Conservation (phyloP, 2,329 filamentous ascomycete genomes). For the Colletotrichum sansevieriae region DNA sequence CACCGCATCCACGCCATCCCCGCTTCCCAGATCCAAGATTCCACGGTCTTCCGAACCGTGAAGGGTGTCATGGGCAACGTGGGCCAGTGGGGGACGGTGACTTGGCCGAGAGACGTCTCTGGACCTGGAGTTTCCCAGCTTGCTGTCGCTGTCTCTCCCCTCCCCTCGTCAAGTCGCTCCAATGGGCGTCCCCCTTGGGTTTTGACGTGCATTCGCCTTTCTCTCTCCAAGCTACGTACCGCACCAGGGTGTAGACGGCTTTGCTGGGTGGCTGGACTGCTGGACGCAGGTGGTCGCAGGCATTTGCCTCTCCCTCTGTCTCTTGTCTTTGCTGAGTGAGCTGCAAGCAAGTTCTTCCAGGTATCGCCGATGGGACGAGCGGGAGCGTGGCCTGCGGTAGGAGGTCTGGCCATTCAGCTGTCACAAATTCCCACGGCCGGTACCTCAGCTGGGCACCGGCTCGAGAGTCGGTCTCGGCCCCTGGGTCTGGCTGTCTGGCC, state of each 20-base stretch:
- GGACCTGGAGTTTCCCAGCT: slow-evolving; percentile 17
- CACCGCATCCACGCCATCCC: slow-evolving; percentile 20
- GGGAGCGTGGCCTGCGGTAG: too few relatives aligned
- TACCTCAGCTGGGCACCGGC: not conserved
- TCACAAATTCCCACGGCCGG: not conserved
- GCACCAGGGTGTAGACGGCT: slow-evolving; percentile 31
- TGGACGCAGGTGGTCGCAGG: slow-evolving; percentile 15
- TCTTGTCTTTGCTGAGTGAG: slow-evolving; percentile 25
- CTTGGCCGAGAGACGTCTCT: slow-evolving; percentile 18
- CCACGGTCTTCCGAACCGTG: slow-evolving; percentile 33
- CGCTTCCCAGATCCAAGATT: slow-evolving; percentile 39
- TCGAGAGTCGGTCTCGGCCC: not conserved
- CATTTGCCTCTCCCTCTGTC: slow-evolving; percentile 6
- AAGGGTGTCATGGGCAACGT: slow-evolving; percentile 35
- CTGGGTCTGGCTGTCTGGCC: slow-evolving; percentile 8
- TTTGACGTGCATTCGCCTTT: slow-evolving; percentile 37
- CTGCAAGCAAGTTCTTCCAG: slow-evolving; percentile 17
- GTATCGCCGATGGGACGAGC: too few relatives aligned
- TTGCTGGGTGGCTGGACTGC: slow-evolving; percentile 9
- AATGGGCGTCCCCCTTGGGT: slow-evolving; percentile 26
- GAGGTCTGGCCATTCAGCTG: slow-evolving; percentile 9
- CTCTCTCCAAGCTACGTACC: slow-evolving; percentile 2
- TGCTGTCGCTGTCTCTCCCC: slow-evolving; percentile 23
- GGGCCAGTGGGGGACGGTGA: slow-evolving; percentile 40
- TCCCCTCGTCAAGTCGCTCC: slow-evolving; percentile 24